Evolutionary conservation across 2,329 filamentous ascomycete genomes (phyloP).

Genomic region (Venturia pyrina): DNA sequence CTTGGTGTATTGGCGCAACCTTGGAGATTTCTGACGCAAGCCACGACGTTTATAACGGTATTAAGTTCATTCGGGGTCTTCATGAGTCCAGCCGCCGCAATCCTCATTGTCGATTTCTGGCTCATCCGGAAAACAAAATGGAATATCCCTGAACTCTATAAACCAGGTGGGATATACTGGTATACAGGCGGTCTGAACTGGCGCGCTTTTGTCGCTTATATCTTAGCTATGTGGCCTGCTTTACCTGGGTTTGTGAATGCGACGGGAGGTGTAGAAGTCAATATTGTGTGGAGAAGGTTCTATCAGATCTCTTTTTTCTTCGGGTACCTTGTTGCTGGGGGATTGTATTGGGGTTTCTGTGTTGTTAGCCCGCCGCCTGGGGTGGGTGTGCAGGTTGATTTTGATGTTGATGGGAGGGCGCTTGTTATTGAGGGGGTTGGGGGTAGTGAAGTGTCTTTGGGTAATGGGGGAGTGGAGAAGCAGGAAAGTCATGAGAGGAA

Average conservation of each 20-base stretch:
- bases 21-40: conserved; percentile 18
- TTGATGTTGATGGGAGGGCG: conserved; percentile 14
- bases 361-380: conserved; percentile 14
- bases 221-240: conserved; percentile 18
- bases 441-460: not conserved
- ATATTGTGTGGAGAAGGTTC: conserved; percentile 13
- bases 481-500: not conserved
- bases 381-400: conserved; percentile 14
- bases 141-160: conserved; percentile 20
- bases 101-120: conserved; percentile 21
- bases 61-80: conserved; percentile 21
- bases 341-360: conserved; percentile 14
- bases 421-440: conserved; percentile 17
- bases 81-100: conserved; percentile 18
- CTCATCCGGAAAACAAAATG: conserved; percentile 18
- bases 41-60: conserved; percentile 19
- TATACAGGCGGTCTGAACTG: conserved; percentile 18
- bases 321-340: conserved; percentile 13
- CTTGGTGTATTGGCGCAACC: conserved; percentile 18
- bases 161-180: conserved; percentile 18
- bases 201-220: conserved; percentile 19
- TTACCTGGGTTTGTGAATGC: conserved; percentile 14
- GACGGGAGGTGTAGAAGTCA: conserved; percentile 1
- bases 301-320: conserved; percentile 17
- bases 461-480: not conserved